phyloP scores from a whole-genome alignment of 2,329 filamentous ascomycete genomes.

The Leptoxyphium fumago region DNA sequence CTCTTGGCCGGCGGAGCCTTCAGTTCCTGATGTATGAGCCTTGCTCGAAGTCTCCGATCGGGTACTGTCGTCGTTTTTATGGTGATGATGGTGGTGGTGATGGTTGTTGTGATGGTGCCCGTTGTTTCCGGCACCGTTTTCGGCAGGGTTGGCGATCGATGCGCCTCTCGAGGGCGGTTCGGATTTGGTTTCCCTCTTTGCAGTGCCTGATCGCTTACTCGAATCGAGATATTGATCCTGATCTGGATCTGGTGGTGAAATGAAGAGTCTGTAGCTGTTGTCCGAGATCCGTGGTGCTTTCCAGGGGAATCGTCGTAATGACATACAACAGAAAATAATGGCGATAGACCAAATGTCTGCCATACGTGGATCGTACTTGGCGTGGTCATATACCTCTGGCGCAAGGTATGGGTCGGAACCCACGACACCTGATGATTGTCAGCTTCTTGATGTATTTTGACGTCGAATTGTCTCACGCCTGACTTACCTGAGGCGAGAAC shows the following conservation, averaged over 20 bases:
- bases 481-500: slow-evolving; percentile 64
- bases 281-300: slow-evolving; percentile 84
- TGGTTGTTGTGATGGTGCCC: slow-evolving; percentile 14
- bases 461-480: background rate
- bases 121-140: slow-evolving; percentile 4
- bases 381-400: slow-evolving; percentile 87
- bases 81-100: slow-evolving; percentile 21
- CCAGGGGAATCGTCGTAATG: slow-evolving; percentile 86
- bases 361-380: slow-evolving; percentile 84
- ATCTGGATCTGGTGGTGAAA: slow-evolving; percentile 67
- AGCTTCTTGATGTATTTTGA: slow-evolving; percentile 2
- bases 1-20: slow-evolving; percentile 19
- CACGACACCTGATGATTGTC: slow-evolving; percentile 45
- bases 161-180: slow-evolving; percentile 27
- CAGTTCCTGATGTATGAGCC: slow-evolving; percentile 22
- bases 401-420: slow-evolving; percentile 92
- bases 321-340: slow-evolving; percentile 99
- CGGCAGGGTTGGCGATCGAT: slow-evolving; percentile 12
- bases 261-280: slow-evolving; percentile 89
- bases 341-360: slow-evolving; percentile 97
- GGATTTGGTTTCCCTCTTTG: slow-evolving; percentile 16
- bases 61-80: slow-evolving; percentile 11
- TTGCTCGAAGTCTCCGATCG: background rate
- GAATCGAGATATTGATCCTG: slow-evolving; percentile 20
- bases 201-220: background rate